Evolutionary conservation across 1,284 basidiomycete genomes (phyloP), one percentile per base, ranked within the genome.

Genomic region (Cerrena zonata): DNA sequence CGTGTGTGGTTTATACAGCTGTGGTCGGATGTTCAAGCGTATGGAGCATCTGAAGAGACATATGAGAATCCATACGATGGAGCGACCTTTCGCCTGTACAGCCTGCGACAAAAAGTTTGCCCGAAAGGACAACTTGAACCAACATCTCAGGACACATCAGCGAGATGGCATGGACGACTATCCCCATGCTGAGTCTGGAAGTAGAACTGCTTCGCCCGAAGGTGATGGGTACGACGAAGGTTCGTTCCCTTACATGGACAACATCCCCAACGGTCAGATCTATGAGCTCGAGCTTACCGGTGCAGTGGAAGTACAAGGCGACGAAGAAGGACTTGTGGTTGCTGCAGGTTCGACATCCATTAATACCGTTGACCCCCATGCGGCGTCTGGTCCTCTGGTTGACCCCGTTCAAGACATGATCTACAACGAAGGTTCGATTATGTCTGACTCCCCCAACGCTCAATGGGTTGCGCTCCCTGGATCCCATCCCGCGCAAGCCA

Each of bases 31-130:
- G 54, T 95, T 94, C 80, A 93, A 91, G 74, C 81, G 90, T 5
- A 82, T 88, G 72, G 92, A 94, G 64, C 91, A 94, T 63, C 74
- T 94, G 56, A 89, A 89, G 69, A 73, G 91, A 38, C 92, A 95
- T 67, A 70, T 92, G 30, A 78, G 90, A 49, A 92, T 90, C n/a
- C 92, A 94, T 64, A 93, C 91, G 37, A 78, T 89, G 75, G 91
- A 94, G 67, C 74, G 85, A 42, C 91, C 92, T 0, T 93, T 82
- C 68, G 72, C 74, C 49, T 93, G 92, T 65, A 69, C 75, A 49
- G 72, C 74, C 36, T 94, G 89, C 65, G 72, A 75, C 61, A 90
- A 90, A 71, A 76, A 80, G 47, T 94, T 94, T 69, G 89, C 87
- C 58, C 75, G 91, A 58, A 84, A 84, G 62, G 91, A 94, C 65